phyloP scores from a whole-genome alignment of 176 grass and related monocot genomes.

The Carex kokanica region DNA sequence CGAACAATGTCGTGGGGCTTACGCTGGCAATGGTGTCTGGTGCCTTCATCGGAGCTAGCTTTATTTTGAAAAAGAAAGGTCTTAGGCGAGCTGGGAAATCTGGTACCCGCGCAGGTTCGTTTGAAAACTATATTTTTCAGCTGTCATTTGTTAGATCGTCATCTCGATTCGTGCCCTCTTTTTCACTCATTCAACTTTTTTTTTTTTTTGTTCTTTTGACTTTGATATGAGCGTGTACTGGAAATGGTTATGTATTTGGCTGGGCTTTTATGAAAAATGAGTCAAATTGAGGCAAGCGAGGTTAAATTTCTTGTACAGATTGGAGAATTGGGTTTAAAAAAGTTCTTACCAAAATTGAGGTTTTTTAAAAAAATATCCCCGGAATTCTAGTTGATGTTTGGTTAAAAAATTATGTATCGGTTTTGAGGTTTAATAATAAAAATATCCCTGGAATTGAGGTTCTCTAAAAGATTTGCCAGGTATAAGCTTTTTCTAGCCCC shows the following conservation, averaged over 20 bases:
- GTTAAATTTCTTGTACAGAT: background rate
- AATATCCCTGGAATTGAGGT: background rate
- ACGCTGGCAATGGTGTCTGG: slow-evolving; percentile 64
- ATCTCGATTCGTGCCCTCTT: background rate
- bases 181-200: background rate
- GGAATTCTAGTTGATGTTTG: background rate
- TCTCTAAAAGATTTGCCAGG: background rate
- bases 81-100: slow-evolving; percentile 72
- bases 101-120: slow-evolving; percentile 57
- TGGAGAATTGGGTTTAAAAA: background rate
- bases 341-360: background rate
- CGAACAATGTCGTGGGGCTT: slow-evolving; percentile 78
- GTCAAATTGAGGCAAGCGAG: background rate
- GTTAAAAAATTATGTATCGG: background rate
- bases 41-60: slow-evolving; percentile 82
- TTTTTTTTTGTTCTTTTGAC: background rate
- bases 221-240: background rate
- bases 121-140: background rate
- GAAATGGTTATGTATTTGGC: background rate
- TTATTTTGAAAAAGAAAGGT: slow-evolving; percentile 97
- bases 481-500: background rate
- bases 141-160: background rate
- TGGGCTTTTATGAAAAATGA: background rate
- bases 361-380: background rate
- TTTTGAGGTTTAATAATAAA: background rate